phyloP scores from a whole-genome alignment of 257 asterid genomes.

The Fraxinus pennsylvanica region DNA sequence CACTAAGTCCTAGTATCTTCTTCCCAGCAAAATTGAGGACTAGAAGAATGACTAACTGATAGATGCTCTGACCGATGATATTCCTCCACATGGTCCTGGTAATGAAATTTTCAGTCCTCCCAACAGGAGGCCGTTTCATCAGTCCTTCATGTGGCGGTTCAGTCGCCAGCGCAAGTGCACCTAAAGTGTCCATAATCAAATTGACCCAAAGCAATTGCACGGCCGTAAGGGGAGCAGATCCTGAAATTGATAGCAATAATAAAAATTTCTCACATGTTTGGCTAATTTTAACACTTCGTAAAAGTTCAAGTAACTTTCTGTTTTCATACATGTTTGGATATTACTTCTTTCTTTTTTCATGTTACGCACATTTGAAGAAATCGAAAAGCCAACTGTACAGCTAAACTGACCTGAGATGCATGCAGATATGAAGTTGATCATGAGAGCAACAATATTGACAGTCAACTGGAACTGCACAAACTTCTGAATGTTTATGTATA shows the following conservation, averaged over 20 bases:
- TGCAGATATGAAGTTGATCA: slow-evolving; percentile 86
- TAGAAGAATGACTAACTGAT: slow-evolving; percentile 71
- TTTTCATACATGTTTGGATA: not conserved
- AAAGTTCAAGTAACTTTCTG: not conserved
- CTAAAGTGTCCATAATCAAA: slow-evolving; percentile 96
- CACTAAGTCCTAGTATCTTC: slow-evolving; percentile 59
- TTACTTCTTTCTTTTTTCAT: no score
- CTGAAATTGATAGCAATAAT: slow-evolving; percentile 35
- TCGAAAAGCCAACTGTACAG: not conserved
- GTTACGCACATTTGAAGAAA: not conserved
- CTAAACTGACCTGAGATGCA: slow-evolving; percentile 60
- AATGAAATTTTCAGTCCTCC: slow-evolving; percentile 69
- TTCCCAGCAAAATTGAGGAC: slow-evolving; percentile 71
- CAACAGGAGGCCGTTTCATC: slow-evolving; percentile 84
- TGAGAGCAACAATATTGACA: slow-evolving; percentile 88
- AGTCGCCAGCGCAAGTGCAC: slow-evolving; percentile 96
- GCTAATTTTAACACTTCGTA: no score
- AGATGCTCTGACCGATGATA: slow-evolving; percentile 84
- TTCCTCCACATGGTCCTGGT: slow-evolving; percentile 93
- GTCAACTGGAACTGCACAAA: slow-evolving; percentile 97
- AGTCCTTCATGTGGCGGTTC: slow-evolving; percentile 93
- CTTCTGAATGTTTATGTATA: slow-evolving; percentile 92
- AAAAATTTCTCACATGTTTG: not conserved
- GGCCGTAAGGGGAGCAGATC: slow-evolving; percentile 96
- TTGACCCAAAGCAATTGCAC: slow-evolving; percentile 99